These are phyloP conservation scores for Microdochium bolleyi DNA, from an alignment of 2,329 filamentous ascomycete species.

Conservation along the genomic window DNA sequence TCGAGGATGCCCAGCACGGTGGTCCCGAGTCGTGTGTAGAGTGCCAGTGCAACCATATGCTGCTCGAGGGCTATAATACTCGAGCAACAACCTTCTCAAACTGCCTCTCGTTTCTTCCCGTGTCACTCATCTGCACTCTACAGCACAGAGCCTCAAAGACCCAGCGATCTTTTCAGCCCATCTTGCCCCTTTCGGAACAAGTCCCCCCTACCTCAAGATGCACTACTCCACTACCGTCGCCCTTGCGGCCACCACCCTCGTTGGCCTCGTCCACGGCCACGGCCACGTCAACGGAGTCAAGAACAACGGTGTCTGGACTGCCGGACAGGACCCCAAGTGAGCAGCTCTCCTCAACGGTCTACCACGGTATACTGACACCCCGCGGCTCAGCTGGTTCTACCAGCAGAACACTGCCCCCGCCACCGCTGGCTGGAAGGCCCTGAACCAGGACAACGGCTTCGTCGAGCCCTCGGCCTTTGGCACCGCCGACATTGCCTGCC, in stretches of 20 bases:
- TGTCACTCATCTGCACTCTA: not conserved
- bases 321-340: not conserved
- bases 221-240: not conserved
- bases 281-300: not conserved
- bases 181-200: not conserved
- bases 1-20: not conserved
- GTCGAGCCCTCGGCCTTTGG: constrained; percentile 32
- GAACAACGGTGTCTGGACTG: not conserved
- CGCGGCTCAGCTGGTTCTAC: not conserved
- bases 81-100: not conserved
- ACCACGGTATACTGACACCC: not conserved
- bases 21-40: not conserved
- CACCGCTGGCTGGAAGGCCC: not conserved
- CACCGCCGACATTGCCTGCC: constrained; percentile 37
- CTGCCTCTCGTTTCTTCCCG: not conserved
- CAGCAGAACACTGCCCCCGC: not conserved
- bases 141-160: not conserved
- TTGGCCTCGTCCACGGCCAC: not conserved
- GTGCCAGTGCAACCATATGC: not conserved
- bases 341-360: not conserved
- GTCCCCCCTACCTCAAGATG: not conserved
- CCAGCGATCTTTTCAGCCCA: not conserved
- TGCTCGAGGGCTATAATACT: not conserved
- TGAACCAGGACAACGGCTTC: constrained; percentile 32
- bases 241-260: not conserved